Base-by-base conservation (phyloP, 768 basidiomycete species). In the Lentinus brumalis region DNA sequence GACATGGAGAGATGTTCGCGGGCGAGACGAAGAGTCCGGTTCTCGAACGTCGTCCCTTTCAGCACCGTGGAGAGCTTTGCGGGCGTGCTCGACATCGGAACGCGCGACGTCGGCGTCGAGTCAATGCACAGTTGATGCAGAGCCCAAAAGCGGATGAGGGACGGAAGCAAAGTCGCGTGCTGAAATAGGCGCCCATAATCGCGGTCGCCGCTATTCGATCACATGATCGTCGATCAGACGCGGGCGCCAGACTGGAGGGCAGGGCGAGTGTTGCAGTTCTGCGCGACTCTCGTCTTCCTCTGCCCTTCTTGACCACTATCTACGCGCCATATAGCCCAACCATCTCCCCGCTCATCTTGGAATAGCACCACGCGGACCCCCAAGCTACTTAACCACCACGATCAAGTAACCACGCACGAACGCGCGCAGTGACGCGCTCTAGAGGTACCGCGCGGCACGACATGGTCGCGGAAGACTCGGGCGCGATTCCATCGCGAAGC, bases 1-100 rank as follows among this genome's bases (percentile, higher is more conserved):
- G 86, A 81, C 94, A 96, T 97, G 39, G 89, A 91, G 51, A 96
- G 76, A 49, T 84, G 73, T 2, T 81, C 71, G 40, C 85, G 83
- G 5, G 94, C 80, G 5, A 92, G 67, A 9, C 74, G 70, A 30
- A 88, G 79, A 0, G 88, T 86, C 1, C 87, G 83, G 31, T 83
- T 71, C 71, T 97, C 94, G 69, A 94, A 97, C 0, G 85, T 84
- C 1, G 75, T 79, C 2, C 94, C 94, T 31, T 86, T 82, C 56
- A 87, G 83, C 0, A 88, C 84, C 0, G 86, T 78, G 4, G 89
- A 83, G 26, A 57, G 5, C 32, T 16, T 38, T 2, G 31, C 14
- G 29, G 50, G 3, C 35, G n/a, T 39, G 31, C 18, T 30, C 15
- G 47, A 16, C 21, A 49, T 26, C 35, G 7, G 14, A 30, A 21